phyloP scores from a whole-genome alignment of 257 asterid species.

The Cruciata laevipes region DNA sequence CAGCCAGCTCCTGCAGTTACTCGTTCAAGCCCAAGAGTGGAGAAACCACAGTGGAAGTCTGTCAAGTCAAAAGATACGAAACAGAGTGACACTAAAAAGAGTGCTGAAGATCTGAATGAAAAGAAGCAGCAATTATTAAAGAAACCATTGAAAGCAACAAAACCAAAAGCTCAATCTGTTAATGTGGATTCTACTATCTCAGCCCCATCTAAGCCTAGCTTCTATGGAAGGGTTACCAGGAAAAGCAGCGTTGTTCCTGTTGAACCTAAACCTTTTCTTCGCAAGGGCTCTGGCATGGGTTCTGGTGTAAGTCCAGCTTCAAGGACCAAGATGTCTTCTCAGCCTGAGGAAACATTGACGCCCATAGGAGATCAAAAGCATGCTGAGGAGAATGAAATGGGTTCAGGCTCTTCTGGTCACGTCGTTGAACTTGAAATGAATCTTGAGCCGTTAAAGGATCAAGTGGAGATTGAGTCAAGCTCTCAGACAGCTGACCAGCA shows the following conservation, averaged over 20 bases:
- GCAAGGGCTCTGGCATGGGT: slow-evolving; percentile 82
- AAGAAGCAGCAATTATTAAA: slow-evolving; percentile 48
- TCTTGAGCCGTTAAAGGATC: slow-evolving; percentile 24
- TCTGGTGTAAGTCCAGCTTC: slow-evolving; percentile 41
- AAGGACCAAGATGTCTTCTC: slow-evolving; percentile 43
- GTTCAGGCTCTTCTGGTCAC: slow-evolving; percentile 33
- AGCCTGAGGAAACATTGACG: slow-evolving; percentile 37
- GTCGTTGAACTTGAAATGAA: slow-evolving; percentile 39
- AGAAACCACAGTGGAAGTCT: slow-evolving; percentile 44
- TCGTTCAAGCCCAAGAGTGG: slow-evolving; percentile 42
- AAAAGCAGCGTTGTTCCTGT: slow-evolving; percentile 89
- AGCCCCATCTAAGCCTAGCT: slow-evolving; percentile 50
- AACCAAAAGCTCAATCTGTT: slow-evolving; percentile 42
- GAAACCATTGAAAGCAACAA: slow-evolving; percentile 43
- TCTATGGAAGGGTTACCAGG: slow-evolving; percentile 67
- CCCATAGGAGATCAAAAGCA: slow-evolving; percentile 25
- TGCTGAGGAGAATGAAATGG: slow-evolving; percentile 35
- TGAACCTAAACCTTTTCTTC: slow-evolving; percentile 89
- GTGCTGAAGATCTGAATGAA: slow-evolving; percentile 34
- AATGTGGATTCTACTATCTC: slow-evolving; percentile 44
- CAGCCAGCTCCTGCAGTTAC: slow-evolving; percentile 51
- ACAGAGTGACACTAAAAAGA: slow-evolving; percentile 44
- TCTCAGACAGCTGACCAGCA: slow-evolving; percentile 23
- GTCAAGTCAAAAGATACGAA: slow-evolving; percentile 26
- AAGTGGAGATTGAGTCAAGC: slow-evolving; percentile 20